phyloP scores from a whole-genome alignment of 1,139 yeast species.

The Debaryomyces udenii region DNA sequence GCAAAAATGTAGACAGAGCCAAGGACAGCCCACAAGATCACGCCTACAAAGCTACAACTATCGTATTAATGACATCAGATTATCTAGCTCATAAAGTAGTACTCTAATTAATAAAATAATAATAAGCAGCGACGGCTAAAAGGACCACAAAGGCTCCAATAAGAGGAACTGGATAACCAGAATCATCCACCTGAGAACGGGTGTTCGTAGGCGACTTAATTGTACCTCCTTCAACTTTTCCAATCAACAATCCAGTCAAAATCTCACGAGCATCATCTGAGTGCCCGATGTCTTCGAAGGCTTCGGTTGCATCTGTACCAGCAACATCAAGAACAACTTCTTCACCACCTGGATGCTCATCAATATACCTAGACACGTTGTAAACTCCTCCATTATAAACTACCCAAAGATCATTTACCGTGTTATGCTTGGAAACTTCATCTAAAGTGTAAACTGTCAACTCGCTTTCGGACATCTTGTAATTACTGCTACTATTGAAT shows the following conservation, averaged over 20 bases:
- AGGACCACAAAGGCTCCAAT: slow-evolving; percentile 55
- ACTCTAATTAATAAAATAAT: slow-evolving; percentile 24
- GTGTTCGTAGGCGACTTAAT: slow-evolving; percentile 30
- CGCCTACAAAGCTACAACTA: no score
- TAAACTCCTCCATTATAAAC: slow-evolving; percentile 90
- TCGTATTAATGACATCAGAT: no score
- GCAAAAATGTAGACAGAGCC: no score
- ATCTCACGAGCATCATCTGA: slow-evolving; percentile 92
- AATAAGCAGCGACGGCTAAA: slow-evolving; percentile 60
- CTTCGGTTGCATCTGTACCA: slow-evolving; percentile 91
- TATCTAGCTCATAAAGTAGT: background rate
- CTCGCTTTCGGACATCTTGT: slow-evolving; percentile 19
- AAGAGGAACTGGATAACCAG: slow-evolving; percentile 34
- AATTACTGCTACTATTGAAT: background rate
- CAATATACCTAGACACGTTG: slow-evolving; percentile 79
- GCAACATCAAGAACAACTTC: slow-evolving; percentile 91
- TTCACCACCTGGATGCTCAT: slow-evolving; percentile 98
- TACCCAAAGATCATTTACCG: slow-evolving; percentile 84
- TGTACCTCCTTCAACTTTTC: slow-evolving; percentile 55
- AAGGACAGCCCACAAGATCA: no score
- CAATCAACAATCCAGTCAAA: slow-evolving; percentile 68
- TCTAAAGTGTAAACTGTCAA: slow-evolving; percentile 44
- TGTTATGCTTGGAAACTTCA: slow-evolving; percentile 78
- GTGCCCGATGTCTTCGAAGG: slow-evolving; percentile 96
- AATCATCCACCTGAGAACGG: slow-evolving; percentile 25